Percentiles rank a stretch among this genome's conserved stretches.
Evolutionary conservation across 768 basidiomycete species (phyloP).

Genomic region (Pisolithus marmoratus): DNA sequence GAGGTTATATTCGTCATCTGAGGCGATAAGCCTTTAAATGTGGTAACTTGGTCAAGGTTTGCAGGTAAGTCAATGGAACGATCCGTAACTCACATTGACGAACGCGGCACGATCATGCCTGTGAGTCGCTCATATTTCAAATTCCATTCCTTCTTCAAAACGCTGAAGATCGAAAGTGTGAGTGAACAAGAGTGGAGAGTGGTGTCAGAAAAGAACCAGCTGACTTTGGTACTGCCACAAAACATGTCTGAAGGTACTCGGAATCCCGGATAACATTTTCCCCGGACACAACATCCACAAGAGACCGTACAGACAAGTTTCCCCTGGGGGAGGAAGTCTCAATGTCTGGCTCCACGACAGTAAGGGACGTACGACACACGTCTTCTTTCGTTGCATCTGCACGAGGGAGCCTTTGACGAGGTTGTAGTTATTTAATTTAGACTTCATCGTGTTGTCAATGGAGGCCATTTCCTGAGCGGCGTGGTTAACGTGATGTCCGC

Average conservation of each 20-base stretch:
- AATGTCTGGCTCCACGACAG: conserved; percentile 3
- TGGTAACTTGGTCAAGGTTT: conserved; percentile 1
- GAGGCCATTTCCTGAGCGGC: conserved; percentile 73
- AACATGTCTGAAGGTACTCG: conserved; percentile 87
- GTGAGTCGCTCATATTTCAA: conserved; percentile 82
- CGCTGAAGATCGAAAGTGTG: conserved; percentile 41
- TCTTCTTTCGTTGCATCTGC: conserved; percentile 92
- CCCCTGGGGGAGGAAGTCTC: conserved; percentile 49
- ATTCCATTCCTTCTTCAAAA: conserved; percentile 82
- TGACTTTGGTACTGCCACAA: conserved; percentile 94
- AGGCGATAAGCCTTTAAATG: conserved; percentile 54
- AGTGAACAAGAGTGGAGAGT: conserved; percentile 1
- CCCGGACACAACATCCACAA: conserved; percentile 78
- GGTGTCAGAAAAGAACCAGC: conserved; percentile 16
- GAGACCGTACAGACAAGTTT: conserved; percentile 86
- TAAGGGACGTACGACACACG: conserved; percentile 41
- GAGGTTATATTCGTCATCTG: conserved; percentile 86
- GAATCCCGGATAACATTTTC: conserved; percentile 83
- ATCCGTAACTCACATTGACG: conserved; percentile 59
- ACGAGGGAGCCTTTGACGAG: conserved; percentile 88
- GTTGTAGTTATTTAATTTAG: conserved; percentile 88
- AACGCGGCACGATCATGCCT: conserved; percentile 89
- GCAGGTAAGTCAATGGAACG: conserved; percentile 8
- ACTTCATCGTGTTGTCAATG: conserved; percentile 91
- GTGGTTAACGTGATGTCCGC: conserved; percentile 18